Evolutionary conservation across 257 asterid genomes (phyloP).

Genomic region (Voacanga thouarsii): DNA sequence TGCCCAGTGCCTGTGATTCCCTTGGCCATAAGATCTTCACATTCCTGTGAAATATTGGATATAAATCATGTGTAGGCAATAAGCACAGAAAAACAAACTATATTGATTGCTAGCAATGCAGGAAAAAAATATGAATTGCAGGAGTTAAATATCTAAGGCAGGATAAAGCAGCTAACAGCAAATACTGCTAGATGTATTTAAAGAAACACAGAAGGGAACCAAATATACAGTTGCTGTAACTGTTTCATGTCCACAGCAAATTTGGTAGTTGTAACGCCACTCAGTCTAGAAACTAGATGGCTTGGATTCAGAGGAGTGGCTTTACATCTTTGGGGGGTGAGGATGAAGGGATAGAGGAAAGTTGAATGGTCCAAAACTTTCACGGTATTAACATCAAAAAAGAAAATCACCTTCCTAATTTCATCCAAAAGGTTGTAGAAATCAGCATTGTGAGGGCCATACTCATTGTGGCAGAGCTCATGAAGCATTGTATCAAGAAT

Average conservation of each 20-base stretch:
- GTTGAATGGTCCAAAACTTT: background rate
- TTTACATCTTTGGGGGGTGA: background rate
- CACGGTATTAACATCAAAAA: background rate
- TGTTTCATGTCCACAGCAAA: background rate
- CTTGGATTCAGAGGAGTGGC: background rate
- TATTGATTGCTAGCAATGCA: background rate
- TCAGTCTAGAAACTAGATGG: background rate
- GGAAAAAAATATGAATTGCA: background rate
- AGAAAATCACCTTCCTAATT: conserved; percentile 57
- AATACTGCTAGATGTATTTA: background rate
- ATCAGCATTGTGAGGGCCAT: conserved; percentile 75
- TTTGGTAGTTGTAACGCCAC: background rate
- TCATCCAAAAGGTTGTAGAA: conserved; percentile 84
- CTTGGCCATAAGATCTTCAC: conserved; percentile 69
- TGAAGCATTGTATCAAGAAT: conserved; percentile 87
- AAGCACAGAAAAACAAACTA: background rate
- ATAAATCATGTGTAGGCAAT: background rate
- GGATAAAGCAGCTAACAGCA: background rate
- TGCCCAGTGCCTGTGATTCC: conserved; percentile 70
- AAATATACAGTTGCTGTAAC: too few relatives aligned
- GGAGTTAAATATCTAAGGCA: background rate
- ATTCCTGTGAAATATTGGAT: conserved; percentile 47
- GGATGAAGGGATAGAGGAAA: background rate
- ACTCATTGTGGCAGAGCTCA: conserved; percentile 83
- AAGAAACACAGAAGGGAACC: background rate